A percentile compares a stretch with the other conserved stretches of the same genome.
Conservation (phyloP, 2,329 filamentous ascomycete species). For the Cryphonectria japonica region DNA sequence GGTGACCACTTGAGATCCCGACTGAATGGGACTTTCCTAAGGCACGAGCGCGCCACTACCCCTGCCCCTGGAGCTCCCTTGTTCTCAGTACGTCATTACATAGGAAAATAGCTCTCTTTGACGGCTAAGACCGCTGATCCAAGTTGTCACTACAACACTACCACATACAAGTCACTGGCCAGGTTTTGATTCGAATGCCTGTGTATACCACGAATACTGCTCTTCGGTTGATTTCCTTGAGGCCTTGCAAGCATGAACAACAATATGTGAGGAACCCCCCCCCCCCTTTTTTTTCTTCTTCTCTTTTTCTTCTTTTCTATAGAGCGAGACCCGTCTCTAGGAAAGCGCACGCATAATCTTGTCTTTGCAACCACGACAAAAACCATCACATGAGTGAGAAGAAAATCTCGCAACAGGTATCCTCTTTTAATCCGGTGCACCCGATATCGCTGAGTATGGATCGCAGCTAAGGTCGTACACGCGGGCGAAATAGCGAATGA, state of each 20-base stretch:
- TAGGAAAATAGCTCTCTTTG: conserved; percentile 2
- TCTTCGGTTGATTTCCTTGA: neutral
- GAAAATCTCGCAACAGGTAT: conserved; percentile 13
- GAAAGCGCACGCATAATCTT: neutral
- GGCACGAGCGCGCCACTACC: neutral
- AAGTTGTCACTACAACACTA: neutral
- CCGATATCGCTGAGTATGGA: conserved; percentile 4
- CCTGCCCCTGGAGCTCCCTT: conserved; percentile 10
- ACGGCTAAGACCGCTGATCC: neutral
- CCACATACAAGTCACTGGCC: neutral
- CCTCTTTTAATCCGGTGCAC: neutral
- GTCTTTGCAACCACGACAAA: neutral
- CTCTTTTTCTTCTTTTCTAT: no score
- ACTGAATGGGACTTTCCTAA: conserved; percentile 4
- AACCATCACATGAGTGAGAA: neutral
- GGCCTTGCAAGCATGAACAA: neutral
- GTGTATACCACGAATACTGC: neutral
- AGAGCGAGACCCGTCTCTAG: neutral
- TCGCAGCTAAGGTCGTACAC: neutral
- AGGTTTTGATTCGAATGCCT: neutral
- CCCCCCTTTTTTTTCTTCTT: neutral
- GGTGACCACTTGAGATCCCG: neutral
- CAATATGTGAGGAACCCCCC: neutral
- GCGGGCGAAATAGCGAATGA: neutral
- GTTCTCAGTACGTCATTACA: conserved; percentile 11